A percentile compares a stretch with the other conserved stretches of the same genome.
Conservation (phyloP, 2,329 filamentous ascomycete species). For the Capronia americana region DNA sequence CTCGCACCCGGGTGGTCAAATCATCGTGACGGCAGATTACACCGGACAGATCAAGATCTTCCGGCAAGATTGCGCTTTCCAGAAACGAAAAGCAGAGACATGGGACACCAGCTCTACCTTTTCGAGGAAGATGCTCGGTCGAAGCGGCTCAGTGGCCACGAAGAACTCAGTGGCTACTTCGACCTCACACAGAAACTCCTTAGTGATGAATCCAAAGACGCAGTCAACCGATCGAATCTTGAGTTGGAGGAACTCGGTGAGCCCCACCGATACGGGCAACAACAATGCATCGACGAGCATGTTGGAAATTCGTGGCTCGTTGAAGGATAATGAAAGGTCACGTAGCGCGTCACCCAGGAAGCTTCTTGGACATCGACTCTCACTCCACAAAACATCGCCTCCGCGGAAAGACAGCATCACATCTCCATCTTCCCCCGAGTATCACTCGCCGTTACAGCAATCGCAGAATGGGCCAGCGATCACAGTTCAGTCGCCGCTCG, state of each 20-base stretch:
- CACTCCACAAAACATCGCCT: constrained; percentile 26
- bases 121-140: constrained; percentile 67
- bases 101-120: constrained; percentile 82
- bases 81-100: constrained; percentile 75
- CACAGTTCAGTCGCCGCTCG: constrained; percentile 67
- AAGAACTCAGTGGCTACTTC: constrained; percentile 58
- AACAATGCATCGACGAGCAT: constrained; percentile 26
- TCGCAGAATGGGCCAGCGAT: constrained; percentile 30
- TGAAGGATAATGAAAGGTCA: constrained; percentile 31
- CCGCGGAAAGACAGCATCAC: constrained; percentile 19
- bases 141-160: constrained; percentile 64
- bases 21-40: constrained; percentile 89
- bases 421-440: constrained; percentile 19
- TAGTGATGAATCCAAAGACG: constrained; percentile 49
- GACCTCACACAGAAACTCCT: constrained; percentile 47
- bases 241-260: constrained; percentile 79
- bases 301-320: constrained; percentile 25
- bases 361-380: constrained; percentile 30
- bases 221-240: constrained; percentile 76
- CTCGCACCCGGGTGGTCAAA: constrained; percentile 80
- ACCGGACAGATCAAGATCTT: constrained; percentile 92
- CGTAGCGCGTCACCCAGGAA: constrained; percentile 36
- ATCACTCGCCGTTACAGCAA: constrained; percentile 30
- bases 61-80: constrained; percentile 87
- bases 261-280: constrained; percentile 57